These are phyloP conservation scores for Buddleja alternifolia DNA, from an alignment of 257 asterid genomes.

Conservation along the genomic window DNA sequence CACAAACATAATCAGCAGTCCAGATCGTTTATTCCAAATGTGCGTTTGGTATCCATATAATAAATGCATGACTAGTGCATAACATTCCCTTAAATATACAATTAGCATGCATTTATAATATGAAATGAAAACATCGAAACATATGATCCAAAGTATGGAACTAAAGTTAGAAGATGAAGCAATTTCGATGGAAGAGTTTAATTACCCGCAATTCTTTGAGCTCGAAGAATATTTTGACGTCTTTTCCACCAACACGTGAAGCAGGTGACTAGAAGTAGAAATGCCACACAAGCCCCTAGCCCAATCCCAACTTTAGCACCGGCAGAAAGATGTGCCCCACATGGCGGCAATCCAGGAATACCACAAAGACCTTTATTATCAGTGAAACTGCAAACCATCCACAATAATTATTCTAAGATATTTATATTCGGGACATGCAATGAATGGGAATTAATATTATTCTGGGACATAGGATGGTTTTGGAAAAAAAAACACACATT, in stretches of 20 bases:
- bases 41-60: no score
- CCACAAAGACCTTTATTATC: constrained; percentile 97
- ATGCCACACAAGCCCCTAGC: constrained; percentile 53
- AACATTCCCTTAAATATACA: no score
- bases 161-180: background rate
- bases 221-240: constrained; percentile 84
- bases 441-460: no score
- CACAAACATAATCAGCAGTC: no score
- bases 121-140: no score
- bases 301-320: constrained; percentile 83
- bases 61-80: no score
- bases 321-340: constrained; percentile 78
- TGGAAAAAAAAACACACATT: no score
- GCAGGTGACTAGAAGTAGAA: constrained; percentile 69
- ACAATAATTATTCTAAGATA: constrained; percentile 27
- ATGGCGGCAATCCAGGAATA: constrained; percentile 79
- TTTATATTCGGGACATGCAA: background rate
- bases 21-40: no score
- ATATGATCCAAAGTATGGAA: no score
- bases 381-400: constrained; percentile 72
- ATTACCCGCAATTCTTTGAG: constrained; percentile 86
- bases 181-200: no score
- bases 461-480: no score
- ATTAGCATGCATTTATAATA: no score
- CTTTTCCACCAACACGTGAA: constrained; percentile 93